These are phyloP conservation scores for Paramecium bursaria DNA, from an alignment of 73 alveolate species.

Conservation along the genomic window DNA sequence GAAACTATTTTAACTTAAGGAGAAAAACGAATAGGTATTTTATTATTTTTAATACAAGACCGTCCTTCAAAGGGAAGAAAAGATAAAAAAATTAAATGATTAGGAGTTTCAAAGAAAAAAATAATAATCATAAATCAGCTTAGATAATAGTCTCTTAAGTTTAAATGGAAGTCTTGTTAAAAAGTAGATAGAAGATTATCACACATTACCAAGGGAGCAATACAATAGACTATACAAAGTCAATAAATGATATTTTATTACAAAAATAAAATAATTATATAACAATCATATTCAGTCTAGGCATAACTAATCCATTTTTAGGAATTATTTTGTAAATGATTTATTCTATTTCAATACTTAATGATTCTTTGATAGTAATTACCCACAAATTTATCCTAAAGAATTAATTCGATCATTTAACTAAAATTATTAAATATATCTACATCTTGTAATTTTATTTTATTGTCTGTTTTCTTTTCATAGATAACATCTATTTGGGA, in stretches of 20 bases:
- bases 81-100: constrained; percentile 22
- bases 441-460: too few relatives aligned
- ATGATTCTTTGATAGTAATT: too few relatives aligned
- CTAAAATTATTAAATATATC: too few relatives aligned
- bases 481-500: too few relatives aligned
- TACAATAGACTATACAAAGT: constrained; percentile 22
- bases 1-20: not conserved
- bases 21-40: constrained; percentile 7
- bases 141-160: too few relatives aligned
- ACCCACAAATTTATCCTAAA: too few relatives aligned
- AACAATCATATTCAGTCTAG: not conserved
- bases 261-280: not conserved
- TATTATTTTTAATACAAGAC: not conserved
- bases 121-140: constrained; percentile 13
- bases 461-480: too few relatives aligned
- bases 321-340: not conserved
- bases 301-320: not conserved
- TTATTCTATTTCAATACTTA: not conserved
- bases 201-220: constrained; percentile 57
- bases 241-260: constrained; percentile 14
- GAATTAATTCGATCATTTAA: too few relatives aligned
- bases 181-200: constrained; percentile 39
- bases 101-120: constrained; percentile 19
- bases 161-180: constrained; percentile 12
- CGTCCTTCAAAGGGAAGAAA: constrained; percentile 34